Evolutionary conservation across 805 yeast genomes (phyloP), one percentile per base, ranked within the genome.

Genomic region (Wickerhamomyces bovis): DNA sequence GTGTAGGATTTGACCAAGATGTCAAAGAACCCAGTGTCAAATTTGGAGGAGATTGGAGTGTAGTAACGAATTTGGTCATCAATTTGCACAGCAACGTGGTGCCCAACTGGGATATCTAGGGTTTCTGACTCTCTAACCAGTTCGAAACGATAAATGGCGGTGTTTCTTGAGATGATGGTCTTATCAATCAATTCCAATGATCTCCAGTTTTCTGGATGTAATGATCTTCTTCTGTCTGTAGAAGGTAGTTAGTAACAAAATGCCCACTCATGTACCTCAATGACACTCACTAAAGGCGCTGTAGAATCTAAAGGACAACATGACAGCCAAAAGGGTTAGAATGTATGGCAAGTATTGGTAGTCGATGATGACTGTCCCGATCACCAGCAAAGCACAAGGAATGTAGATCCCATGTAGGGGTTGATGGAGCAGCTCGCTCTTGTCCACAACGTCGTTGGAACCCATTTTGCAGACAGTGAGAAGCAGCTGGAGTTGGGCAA

Each of bases 401-500:
- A 86, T 85, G 60, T 77, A 80, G 43, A 86, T 77, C 18, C 90
- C 89, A 57, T 86, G 95, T 39, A 85, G 64, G 6, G 90, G 89
- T 45, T 82, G 77, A 58, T 82, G 80, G 48, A 83, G 69, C 40
- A 84, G 66, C 44, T 79, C 80, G 53, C 76, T 64, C 33, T 74
- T 72, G 50, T 71, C 75, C 42, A 68, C 54, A 30, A 46, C 54
- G 15, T 8, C 40, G 22, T 38, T 22, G 15, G 23, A n/a, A 8
- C 28, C n/a, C 36, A 33, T 33, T 33, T 33, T 33, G 35, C 3
- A 25, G 28, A 10, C 11, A 3, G n/a, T 28, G 5, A 4, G 13
- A 13, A 28, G n/a, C 11, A 28, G 31, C n/a, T 28, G 31, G n/a
- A 28, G n/a, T 28, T 13, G 31, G 15, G n/a, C n/a, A 13, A 13